These are phyloP conservation scores for Nothophytophthora sp. DNA, from an alignment of 352 stramenopile genomes.

Conservation along the genomic window DNA sequence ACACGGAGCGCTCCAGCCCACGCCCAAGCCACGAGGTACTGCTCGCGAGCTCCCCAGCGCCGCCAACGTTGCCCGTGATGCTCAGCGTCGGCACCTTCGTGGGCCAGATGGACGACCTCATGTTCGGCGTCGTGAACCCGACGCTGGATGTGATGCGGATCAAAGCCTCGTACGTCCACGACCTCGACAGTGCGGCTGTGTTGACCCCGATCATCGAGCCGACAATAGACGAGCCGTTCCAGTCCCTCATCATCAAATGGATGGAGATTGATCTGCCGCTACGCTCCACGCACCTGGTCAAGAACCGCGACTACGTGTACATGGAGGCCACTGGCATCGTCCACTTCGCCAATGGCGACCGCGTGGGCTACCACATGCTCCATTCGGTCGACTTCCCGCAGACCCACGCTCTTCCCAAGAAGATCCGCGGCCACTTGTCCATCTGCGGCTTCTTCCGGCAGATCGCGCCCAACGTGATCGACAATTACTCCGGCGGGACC, in stretches of 20 bases:
- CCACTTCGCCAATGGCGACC: slow-evolving; percentile 19
- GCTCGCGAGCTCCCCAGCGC: too few species aligned
- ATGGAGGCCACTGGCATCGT: slow-evolving; percentile 39
- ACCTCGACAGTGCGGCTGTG: slow-evolving; percentile 29
- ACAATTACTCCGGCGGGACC: slow-evolving; percentile 25
- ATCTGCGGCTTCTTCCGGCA: slow-evolving; percentile 28
- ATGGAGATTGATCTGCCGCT: slow-evolving; percentile 26
- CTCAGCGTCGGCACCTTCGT: slow-evolving; percentile 26
- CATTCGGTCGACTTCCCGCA: slow-evolving; percentile 37
- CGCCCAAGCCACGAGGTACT: too few species aligned
- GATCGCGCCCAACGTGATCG: slow-evolving; percentile 14
- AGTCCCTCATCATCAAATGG: slow-evolving; percentile 34
- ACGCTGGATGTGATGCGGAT: slow-evolving; percentile 37
- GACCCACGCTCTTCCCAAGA: slow-evolving; percentile 7
- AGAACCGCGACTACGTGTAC: slow-evolving; percentile 33
- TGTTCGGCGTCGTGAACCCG: slow-evolving; percentile 36
- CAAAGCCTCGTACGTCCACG: slow-evolving; percentile 34
- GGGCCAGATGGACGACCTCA: slow-evolving; percentile 36
- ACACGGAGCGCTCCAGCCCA: slow-evolving; percentile 6
- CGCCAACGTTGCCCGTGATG: slow-evolving; percentile 17
- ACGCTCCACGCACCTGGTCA: slow-evolving; percentile 8
- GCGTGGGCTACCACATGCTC: slow-evolving; percentile 39
- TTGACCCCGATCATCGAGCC: slow-evolving; percentile 22
- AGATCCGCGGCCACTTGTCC: slow-evolving; percentile 19
- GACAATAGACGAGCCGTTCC: slow-evolving; percentile 31